A percentile compares a stretch with the other conserved stretches of the same genome.
Conservation (phyloP, 2,329 filamentous ascomycete genomes). For the Neoarthrinium moseri region DNA sequence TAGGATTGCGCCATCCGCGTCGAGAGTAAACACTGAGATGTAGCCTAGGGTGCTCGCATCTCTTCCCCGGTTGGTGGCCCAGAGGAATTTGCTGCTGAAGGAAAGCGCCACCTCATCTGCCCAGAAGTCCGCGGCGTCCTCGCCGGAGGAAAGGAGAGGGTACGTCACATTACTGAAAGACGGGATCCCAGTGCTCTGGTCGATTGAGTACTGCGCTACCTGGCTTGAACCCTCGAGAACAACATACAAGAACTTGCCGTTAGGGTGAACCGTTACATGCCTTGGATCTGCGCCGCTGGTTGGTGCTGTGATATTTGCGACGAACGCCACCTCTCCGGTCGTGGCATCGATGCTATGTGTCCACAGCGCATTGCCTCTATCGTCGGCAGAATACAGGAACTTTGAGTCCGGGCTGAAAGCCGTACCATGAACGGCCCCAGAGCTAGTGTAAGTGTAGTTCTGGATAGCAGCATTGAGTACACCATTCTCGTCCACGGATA, state of each 20-base stretch:
- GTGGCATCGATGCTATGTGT: conserved; percentile 21
- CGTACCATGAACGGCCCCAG: conserved; percentile 46
- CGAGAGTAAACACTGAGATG: conserved; percentile 30
- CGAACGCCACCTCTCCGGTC: conserved; percentile 15
- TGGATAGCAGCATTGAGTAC: conserved; percentile 35
- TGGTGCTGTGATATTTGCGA: conserved; percentile 14
- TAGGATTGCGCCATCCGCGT: conserved; percentile 23
- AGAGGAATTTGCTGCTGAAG: conserved; percentile 24
- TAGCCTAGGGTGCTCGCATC: conserved; percentile 23
- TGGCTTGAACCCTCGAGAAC: conserved; percentile 25
- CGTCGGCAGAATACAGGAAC: conserved; percentile 47
- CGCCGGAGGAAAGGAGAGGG: conserved; percentile 20
- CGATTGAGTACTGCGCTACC: conserved; percentile 19
- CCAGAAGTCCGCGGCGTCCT: conserved; percentile 24
- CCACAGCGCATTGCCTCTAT: conserved; percentile 41
- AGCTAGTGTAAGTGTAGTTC: conserved; percentile 40
- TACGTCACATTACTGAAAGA: conserved; percentile 12
- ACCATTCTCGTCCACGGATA: conserved; percentile 6
- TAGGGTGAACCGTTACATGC: conserved; percentile 23
- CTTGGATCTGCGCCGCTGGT: conserved; percentile 21
- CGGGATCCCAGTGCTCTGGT: conserved; percentile 11
- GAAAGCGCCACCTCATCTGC: conserved; percentile 31
- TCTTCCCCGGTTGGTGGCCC: conserved; percentile 26
- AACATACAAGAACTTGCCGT: conserved; percentile 23
- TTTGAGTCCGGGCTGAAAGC: conserved; percentile 42